A percentile compares a stretch with the other conserved stretches of the same genome.
These are phyloP conservation scores for Tulasnella sp. DNA, from an alignment of 768 basidiomycete genomes.

Conservation along the genomic window DNA sequence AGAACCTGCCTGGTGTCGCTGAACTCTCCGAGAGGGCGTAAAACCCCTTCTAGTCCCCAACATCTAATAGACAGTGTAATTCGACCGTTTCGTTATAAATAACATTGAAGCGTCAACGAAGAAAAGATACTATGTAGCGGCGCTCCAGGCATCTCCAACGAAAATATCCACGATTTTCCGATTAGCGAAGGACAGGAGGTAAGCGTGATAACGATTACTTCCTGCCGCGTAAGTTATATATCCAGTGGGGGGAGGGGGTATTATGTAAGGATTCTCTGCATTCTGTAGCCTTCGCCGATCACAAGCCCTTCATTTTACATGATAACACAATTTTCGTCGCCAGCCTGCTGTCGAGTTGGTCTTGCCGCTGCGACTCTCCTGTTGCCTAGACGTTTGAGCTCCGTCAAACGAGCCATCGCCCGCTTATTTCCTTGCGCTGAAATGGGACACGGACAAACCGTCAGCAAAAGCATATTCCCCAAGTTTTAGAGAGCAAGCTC, in stretches of 20 bases:
- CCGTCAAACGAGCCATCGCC: slow-evolving; percentile 92
- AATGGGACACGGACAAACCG: background rate
- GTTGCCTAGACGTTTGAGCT: slow-evolving; percentile 86
- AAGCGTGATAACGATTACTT: background rate
- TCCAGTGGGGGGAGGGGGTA: background rate
- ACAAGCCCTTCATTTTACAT: background rate
- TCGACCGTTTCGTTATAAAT: slow-evolving; percentile 4
- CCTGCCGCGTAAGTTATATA: slow-evolving; percentile 1
- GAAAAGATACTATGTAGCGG: background rate
- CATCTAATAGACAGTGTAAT: slow-evolving; percentile 17
- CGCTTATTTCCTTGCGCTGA: slow-evolving; percentile 96
- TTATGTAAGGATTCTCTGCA: background rate
- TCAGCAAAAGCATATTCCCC: background rate
- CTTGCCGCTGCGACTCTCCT: slow-evolving; percentile 72
- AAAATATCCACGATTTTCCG: background rate
- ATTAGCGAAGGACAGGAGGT: background rate
- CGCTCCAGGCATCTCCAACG: background rate
- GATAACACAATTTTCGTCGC: slow-evolving; percentile 87
- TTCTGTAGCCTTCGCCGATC: background rate
- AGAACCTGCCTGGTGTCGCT: slow-evolving; percentile 88
- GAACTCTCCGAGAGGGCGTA: slow-evolving; percentile 75
- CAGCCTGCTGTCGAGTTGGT: slow-evolving; percentile 89
- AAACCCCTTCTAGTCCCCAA: background rate
- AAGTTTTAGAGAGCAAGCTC: slow-evolving; percentile 34
- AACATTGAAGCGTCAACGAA: background rate